A percentile compares a stretch with the other conserved stretches of the same genome.
These are phyloP conservation scores for Xylariales sp. DNA, from an alignment of 2,329 filamentous ascomycete species.

Conservation along the genomic window DNA sequence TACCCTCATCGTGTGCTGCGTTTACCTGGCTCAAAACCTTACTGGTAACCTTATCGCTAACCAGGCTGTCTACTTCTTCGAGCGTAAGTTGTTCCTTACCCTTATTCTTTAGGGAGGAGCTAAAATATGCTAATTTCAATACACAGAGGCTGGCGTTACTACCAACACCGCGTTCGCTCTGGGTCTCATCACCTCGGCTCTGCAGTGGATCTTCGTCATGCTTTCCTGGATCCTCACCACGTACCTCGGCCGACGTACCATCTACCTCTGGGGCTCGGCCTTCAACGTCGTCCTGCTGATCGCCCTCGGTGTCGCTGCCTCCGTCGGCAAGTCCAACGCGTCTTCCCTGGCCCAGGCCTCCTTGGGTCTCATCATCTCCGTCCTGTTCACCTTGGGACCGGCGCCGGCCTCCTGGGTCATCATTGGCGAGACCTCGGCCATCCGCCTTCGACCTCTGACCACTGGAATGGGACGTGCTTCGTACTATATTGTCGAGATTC, in stretches of 20 bases:
- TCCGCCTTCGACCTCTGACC: conserved; percentile 29
- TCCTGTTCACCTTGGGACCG: conserved; percentile 58
- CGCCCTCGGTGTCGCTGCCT: conserved; percentile 54
- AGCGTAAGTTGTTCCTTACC: conserved; percentile 51
- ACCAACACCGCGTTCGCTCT: conserved; percentile 24
- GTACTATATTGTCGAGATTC: conserved; percentile 37
- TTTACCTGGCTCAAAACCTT: conserved; percentile 61
- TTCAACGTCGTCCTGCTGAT: conserved; percentile 39
- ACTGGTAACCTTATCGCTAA: conserved; percentile 60
- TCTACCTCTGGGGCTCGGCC: conserved; percentile 45
- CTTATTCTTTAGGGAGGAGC: conserved; percentile 45
- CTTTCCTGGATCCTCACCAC: conserved; percentile 49
- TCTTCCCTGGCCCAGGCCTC: conserved; percentile 53
- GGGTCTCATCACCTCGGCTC: conserved; percentile 47
- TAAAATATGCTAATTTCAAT: conserved; percentile 29
- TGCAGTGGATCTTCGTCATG: conserved; percentile 59
- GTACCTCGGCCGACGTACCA: conserved; percentile 45
- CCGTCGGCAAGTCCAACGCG: conserved; percentile 34
- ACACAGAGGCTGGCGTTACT: conserved; percentile 54
- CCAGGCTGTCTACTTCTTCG: conserved; percentile 59
- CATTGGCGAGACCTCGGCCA: conserved; percentile 62
- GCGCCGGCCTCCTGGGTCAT: conserved; percentile 64
- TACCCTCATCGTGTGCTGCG: conserved; percentile 55
- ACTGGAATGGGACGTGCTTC: conserved; percentile 15
- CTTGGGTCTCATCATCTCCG: conserved; percentile 60